These are phyloP conservation scores for Zygosaccharomyces rouxii DNA, from an alignment of 805 yeast species.

Conservation along the genomic window DNA sequence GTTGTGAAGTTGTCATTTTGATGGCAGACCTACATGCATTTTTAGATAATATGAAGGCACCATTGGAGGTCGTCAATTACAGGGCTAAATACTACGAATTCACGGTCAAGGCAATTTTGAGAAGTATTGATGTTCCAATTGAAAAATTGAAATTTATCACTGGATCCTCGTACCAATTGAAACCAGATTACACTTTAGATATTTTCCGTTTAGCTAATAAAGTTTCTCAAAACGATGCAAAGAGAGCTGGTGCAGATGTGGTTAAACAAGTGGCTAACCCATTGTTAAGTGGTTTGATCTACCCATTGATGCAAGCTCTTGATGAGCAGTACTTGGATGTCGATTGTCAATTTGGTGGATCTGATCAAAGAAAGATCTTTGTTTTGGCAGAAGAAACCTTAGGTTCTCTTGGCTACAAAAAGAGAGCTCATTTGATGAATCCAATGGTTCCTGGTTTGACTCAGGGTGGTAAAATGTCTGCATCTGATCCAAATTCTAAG, in stretches of 20 bases:
- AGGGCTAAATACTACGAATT: constrained; percentile 88
- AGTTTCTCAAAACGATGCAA: constrained; percentile 92
- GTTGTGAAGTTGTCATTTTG: constrained; percentile 87
- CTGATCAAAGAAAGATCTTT: constrained; percentile 96
- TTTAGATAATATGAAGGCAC: constrained; percentile 97
- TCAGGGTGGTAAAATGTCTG: constrained; percentile 98
- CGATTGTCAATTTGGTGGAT: constrained; percentile 98
- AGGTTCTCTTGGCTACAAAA: constrained; percentile 82
- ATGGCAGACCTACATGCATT: constrained; percentile 96
- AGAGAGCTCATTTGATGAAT: constrained; percentile 98
- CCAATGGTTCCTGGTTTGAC: constrained; percentile 97
- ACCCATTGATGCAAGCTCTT: constrained; percentile 97
- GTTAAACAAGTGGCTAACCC: constrained; percentile 97
- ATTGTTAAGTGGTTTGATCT: constrained; percentile 83
- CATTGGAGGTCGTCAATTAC: constrained; percentile 81
- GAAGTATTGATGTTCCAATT: constrained; percentile 84
- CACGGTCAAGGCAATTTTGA: constrained; percentile 78
- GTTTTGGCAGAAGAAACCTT: constrained; percentile 95
- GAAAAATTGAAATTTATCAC: constrained; percentile 78
- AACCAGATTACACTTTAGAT: constrained; percentile 79
- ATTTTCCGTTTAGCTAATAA: constrained; percentile 77
- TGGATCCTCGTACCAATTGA: constrained; percentile 87
- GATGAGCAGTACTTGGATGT: constrained; percentile 87
- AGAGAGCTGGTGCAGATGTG: constrained; percentile 99
- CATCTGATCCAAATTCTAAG: constrained; percentile 97